Evolutionary conservation across 495 filamentous ascomycete genomes (phyloP), one percentile per base, ranked within the genome.

Genomic region (Talaromyces thailandensis): DNA sequence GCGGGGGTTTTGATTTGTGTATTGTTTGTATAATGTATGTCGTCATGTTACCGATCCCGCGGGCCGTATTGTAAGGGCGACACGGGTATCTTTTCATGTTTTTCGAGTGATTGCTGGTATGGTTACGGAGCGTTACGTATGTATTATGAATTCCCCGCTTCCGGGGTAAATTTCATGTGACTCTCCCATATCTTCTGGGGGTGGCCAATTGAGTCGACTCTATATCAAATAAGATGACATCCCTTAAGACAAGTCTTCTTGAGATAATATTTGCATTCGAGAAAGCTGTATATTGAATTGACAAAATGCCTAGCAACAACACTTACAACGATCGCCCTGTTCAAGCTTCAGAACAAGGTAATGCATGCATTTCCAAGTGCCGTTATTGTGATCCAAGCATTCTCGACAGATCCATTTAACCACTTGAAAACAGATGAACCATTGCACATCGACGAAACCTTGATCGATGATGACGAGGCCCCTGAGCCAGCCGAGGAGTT

Each of bases 11-110:
- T 66, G 35, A 40, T 40, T 40, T 40, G 35, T 40, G 35, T 40
- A 40, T 9, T 1, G 35, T 37, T 37, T 37, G 35, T 40, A 40
- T 40, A 40, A 40, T 40, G 2, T 8, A 76, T 65, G 32, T 79
- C 74, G 64, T 86, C 83, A 60, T 82, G 43, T 79, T 67, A 83
- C 78, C 67, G 82, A 85, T 48, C 43, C 18, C 18, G 43, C n/a
- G 43, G 43, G 43, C 16, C 11, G 18, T 21, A 6, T 18, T 21
- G 43, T 48, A 48, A 3, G 2, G 1, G 4, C 3, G 1, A 7
- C 21, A 23, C 43, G 43, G 21, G 43, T 48, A 18, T 48, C 11
- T 48, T 48, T 9, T 2, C 6, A 23, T 3, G 3, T 7, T 48
- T 48, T 18, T 3, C 8, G 6, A 0, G 6, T 7, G 7, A n/a